These are phyloP conservation scores for Mortierella antarctica DNA, from an alignment of 192 early-diverging fungal species.

Conservation along the genomic window DNA sequence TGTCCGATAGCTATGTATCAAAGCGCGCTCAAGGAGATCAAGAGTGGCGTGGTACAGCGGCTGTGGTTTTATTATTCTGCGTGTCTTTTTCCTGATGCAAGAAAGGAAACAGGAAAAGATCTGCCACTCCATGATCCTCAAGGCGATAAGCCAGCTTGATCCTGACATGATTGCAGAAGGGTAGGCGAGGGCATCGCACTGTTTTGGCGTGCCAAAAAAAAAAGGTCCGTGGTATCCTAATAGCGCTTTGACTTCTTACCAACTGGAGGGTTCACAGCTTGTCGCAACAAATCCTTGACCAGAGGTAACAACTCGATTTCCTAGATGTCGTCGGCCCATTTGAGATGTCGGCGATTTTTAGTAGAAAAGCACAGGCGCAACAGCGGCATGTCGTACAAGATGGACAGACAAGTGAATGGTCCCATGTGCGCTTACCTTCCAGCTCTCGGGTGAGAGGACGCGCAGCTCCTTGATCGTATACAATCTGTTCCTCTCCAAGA, in stretches of 20 bases:
- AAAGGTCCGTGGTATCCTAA: not conserved
- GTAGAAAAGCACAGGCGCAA: too few relatives aligned
- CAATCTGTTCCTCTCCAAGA: constrained; percentile 57
- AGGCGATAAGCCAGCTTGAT: too few relatives aligned
- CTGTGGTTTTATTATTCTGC: too few relatives aligned
- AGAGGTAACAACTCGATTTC: constrained; percentile 57
- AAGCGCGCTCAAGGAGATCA: not conserved
- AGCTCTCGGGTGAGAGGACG: constrained; percentile 60
- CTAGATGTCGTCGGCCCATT: constrained; percentile 14
- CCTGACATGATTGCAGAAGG: too few relatives aligned
- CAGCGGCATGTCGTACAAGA: not conserved
- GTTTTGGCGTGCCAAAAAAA: not conserved
- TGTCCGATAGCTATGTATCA: not conserved
- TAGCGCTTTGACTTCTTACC: constrained; percentile 17
- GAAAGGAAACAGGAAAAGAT: too few relatives aligned
- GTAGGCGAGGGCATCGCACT: too few relatives aligned
- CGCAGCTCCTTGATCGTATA: constrained; percentile 61
- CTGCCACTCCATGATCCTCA: too few relatives aligned
- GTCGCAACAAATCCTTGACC: constrained; percentile 61
- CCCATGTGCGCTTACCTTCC: constrained; percentile 53
- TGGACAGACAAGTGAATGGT: not conserved
- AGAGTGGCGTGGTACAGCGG: not conserved
- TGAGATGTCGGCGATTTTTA: too few relatives aligned
- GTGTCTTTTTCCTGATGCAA: too few relatives aligned
- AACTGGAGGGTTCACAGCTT: constrained; percentile 50